These are phyloP conservation scores for Fusarium graminum DNA, from an alignment of 2,329 filamentous ascomycete genomes.

Conservation along the genomic window DNA sequence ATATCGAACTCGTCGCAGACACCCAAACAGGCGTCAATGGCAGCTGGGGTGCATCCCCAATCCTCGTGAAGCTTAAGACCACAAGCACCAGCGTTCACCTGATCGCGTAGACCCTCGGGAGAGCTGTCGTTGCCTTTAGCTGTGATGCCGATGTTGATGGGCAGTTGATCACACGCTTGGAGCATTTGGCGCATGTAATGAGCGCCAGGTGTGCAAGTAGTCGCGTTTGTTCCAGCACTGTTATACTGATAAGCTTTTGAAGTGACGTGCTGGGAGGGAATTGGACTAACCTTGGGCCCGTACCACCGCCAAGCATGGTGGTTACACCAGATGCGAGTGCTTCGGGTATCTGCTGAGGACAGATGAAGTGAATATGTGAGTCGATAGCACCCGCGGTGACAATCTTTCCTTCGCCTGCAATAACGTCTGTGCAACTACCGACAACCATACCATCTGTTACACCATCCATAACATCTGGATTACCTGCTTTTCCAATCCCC, in stretches of 20 bases:
- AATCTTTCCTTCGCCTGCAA: constrained; percentile 91
- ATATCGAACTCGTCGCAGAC: constrained; percentile 94
- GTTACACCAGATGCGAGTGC: constrained; percentile 88
- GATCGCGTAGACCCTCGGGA: constrained; percentile 78
- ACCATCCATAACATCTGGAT: constrained; percentile 96
- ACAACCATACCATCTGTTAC: constrained; percentile 83
- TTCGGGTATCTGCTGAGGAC: constrained; percentile 90
- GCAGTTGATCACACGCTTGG: constrained; percentile 83
- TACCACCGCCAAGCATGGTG: constrained; percentile 90
- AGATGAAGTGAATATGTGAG: constrained; percentile 94
- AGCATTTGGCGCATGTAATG: constrained; percentile 90
- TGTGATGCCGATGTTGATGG: constrained; percentile 90
- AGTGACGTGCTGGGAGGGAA: background rate
- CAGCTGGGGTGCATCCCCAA: constrained; percentile 91
- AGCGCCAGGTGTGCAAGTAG: constrained; percentile 90
- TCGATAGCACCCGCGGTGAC: constrained; percentile 92
- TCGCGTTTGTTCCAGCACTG: constrained; percentile 88
- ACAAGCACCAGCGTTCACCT: constrained; percentile 85
- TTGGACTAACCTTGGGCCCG: constrained; percentile 79
- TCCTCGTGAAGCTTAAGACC: constrained; percentile 97
- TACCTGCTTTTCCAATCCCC: constrained; percentile 93
- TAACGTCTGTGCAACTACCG: constrained; percentile 89
- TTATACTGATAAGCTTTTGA: constrained; percentile 21
- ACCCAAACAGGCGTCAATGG: constrained; percentile 86
- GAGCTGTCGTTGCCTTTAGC: constrained; percentile 92